Evolutionary conservation across 1,284 basidiomycete species (phyloP).

Genomic region (Volvariella surrecta): DNA sequence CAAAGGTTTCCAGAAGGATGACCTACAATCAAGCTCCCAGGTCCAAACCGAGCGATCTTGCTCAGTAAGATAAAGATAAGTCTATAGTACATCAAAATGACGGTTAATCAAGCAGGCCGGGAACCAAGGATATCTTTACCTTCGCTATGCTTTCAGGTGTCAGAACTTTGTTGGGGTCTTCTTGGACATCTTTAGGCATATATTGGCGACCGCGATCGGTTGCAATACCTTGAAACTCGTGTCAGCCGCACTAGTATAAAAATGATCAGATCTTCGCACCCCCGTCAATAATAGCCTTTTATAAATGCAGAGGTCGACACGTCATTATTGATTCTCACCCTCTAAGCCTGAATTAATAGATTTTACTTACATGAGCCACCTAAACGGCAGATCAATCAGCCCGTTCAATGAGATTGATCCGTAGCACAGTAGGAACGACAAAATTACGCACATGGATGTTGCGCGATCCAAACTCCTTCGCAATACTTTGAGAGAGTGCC

Average conservation of each 20-base stretch:
- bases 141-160: slow-evolving; percentile 59
- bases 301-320: neutral
- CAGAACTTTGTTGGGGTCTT: slow-evolving; percentile 38
- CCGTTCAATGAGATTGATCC: neutral
- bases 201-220: slow-evolving; percentile 31
- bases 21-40: slow-evolving; percentile 63
- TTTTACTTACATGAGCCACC: slow-evolving; percentile 54
- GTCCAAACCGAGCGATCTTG: slow-evolving; percentile 58
- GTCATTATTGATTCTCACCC: neutral
- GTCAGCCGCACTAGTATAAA: slow-evolving; percentile 1
- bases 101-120: slow-evolving; percentile 1
- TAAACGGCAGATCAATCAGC: slow-evolving; percentile 14
- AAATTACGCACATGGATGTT: slow-evolving; percentile 58
- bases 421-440: too few species aligned
- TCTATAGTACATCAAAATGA: slow-evolving; percentile 20
- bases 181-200: slow-evolving; percentile 30
- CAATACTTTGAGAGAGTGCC: slow-evolving; percentile 65
- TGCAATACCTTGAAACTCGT: slow-evolving; percentile 29
- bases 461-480: slow-evolving; percentile 72
- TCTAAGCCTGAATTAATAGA: too few species aligned
- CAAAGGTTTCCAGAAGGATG: neutral
- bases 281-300: slow-evolving; percentile 55
- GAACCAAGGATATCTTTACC: slow-evolving; percentile 33
- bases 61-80: slow-evolving; percentile 47
- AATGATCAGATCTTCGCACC: slow-evolving; percentile 17